Conservation (phyloP, 306 rosid genomes). For the Styphnolobium japonicum region DNA sequence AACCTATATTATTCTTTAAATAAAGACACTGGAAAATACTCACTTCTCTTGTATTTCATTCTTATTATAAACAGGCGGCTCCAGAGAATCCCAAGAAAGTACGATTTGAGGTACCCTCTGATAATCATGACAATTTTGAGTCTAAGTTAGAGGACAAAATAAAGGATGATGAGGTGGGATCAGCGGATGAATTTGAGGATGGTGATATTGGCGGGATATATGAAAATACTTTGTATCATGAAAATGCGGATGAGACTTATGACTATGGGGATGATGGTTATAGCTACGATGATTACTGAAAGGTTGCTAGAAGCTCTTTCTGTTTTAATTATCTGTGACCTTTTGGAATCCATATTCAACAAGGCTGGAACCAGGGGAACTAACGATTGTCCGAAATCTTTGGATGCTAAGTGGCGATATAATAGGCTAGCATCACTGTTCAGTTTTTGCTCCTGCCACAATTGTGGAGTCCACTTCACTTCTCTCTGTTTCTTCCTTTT, state of each 20-base stretch:
- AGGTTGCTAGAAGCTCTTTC: not conserved
- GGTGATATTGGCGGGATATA: not conserved
- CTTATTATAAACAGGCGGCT: conserved; percentile 18
- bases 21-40: not conserved
- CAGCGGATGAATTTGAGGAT: not conserved
- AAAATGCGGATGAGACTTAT: conserved; percentile 16
- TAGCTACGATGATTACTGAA: conserved; percentile 12
- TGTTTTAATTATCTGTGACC: not conserved
- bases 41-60: not conserved
- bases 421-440: not conserved
- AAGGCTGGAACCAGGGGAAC: conserved; percentile 4
- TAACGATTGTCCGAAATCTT: not conserved
- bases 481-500: not conserved
- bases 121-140: not conserved
- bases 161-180: conserved; percentile 5
- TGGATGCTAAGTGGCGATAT: not conserved
- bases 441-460: not conserved
- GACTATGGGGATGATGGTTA: conserved; percentile 16
- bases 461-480: not conserved
- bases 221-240: conserved; percentile 16
- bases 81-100: conserved; percentile 27
- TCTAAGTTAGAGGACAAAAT: conserved; percentile 10
- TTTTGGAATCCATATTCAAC: not conserved
- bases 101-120: conserved; percentile 19
- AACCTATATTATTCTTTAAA: not conserved